Conservation (phyloP, 129 eudicot species). For the Tanacetum coccineum region DNA sequence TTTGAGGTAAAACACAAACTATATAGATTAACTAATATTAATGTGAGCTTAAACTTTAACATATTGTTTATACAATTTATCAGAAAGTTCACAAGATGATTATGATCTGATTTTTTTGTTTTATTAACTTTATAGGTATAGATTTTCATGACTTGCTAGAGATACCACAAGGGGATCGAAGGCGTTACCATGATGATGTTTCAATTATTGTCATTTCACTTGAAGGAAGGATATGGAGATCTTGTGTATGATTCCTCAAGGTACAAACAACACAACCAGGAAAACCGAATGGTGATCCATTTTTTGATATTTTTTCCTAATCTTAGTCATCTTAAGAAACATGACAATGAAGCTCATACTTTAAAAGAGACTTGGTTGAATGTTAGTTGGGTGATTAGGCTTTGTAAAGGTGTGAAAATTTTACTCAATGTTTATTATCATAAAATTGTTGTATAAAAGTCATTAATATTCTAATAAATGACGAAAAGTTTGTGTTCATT, state of each 20-base stretch:
- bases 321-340: slow-evolving; percentile 42
- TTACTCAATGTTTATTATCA: slow-evolving; percentile 38
- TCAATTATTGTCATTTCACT: slow-evolving; percentile 91
- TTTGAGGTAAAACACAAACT: too few species aligned
- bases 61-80: neutral
- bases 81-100: slow-evolving; percentile 4
- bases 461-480: slow-evolving; percentile 57
- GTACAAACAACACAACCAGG: slow-evolving; percentile 18
- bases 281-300: slow-evolving; percentile 35
- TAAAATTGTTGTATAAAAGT: slow-evolving; percentile 42
- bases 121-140: slow-evolving; percentile 44
- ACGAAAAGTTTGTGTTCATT: slow-evolving; percentile 19
- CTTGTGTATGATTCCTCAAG: slow-evolving; percentile 57
- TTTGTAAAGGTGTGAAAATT: slow-evolving; percentile 58
- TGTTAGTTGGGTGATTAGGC: slow-evolving; percentile 42
- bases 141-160: slow-evolving; percentile 94
- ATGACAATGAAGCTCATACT: slow-evolving; percentile 40
- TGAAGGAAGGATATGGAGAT: slow-evolving; percentile 99
- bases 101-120: slow-evolving; percentile 1
- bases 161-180: slow-evolving; percentile 97
- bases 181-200: slow-evolving; percentile 97
- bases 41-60: too few species aligned
- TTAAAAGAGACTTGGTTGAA: slow-evolving; percentile 34
- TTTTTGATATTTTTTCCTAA: slow-evolving; percentile 37
- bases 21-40: too few species aligned